Base-by-base conservation (phyloP, 2,329 filamentous ascomycete genomes). In the Neopestalotiopsis sp. region DNA sequence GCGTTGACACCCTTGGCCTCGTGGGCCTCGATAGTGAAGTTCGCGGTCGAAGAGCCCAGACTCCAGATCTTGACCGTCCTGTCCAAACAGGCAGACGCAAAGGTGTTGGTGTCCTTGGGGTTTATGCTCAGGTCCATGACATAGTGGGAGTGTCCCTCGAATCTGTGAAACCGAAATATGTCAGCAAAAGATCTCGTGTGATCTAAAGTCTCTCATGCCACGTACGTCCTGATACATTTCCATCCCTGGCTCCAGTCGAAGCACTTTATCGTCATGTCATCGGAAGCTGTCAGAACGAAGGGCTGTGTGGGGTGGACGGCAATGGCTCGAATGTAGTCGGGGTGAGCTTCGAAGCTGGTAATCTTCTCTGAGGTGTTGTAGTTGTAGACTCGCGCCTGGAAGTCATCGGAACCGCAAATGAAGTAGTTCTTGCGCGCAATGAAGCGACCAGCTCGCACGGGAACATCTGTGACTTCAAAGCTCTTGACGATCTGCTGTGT, bases 321-420 rank as follows among this genome's bases (percentile, higher is more conserved):
- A 75, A 99, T 98, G 65, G 96, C 95, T 76, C 96, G 93, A 79
- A 99, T 98, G 79, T 99, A 99, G 82, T 99, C 96, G 70, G 96
- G 96, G 80, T 99, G 96, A 65, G 95, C 95, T 84, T 98, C 95
- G 82, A 98, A 98, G 17, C 93, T 93, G 67, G 94, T 95, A 77
- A 98, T 96, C 89, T 98, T 98, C 84, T 99, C 96, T 70, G 94
- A 97, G 67, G 96, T 99, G 85, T 99, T 98, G 88, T 98, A 99
- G 86, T 99, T 98, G 89, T 97, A 97, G 72, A 97, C 93, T 75
- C 95, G 92, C 67, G 90, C 81, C 79, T 90, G 88, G 84, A 97
- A 99, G 85, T 97, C 94, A 84, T 97, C 94, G 74, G 92, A 95
- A 78, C 96, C 96, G 83, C 94, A 96, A 67, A 97, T 94, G 76